Evolutionary conservation across 805 yeast species (phyloP), one percentile per base, ranked within the genome.

Genomic region (Kuraishia hungarica): DNA sequence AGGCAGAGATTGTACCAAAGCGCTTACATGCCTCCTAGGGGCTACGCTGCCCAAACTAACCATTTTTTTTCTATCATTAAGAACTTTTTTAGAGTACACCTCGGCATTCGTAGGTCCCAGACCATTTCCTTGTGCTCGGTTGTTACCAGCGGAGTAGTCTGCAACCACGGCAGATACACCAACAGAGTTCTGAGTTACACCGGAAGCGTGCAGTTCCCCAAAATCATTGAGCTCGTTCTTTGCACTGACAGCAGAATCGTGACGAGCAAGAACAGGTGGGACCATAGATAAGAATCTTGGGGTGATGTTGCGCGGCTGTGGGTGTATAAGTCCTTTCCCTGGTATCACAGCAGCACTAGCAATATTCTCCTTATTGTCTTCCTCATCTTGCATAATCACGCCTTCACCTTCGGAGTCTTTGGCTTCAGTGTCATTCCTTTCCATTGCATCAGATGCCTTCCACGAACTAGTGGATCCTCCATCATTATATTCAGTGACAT

Each of bases 191-290:
- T 57, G 56, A 43, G 60, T 67, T 51, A 82, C 77, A 11, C 89
- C 89, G 2, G 86, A 80, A 2, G 88, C 89, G 46, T 79, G 79
- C 53, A 83, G 75, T 60, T 83, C 87, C 53, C 77, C 80, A 60
- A 74, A 79, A 52, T 74, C 78, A 50, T 68, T 68, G 2, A 22
- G 19, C 21, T 21, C 23, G 17, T 52, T 39, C 22, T 13, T 26
- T 8, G n/a, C 39, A 23, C 21, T 17, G 19, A 21, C 19, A 22
- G 29, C 20, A 7, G 69, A 64, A 50, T 62, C 64, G 26, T 64
- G 67, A 39, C 67, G 62, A 35, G 57, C 53, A 15, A 64, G 55
- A 19, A 55, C 58, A 17, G 62, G 56, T 5, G 69, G 70, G 17
- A 35, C 43, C 43, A 35, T 35, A 17, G 43, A 35, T 35, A 35